Percentiles rank a stretch among this genome's conserved stretches.
Evolutionary conservation across 2,329 filamentous ascomycete genomes (phyloP).

Genomic region (Clathrospora elynae): DNA sequence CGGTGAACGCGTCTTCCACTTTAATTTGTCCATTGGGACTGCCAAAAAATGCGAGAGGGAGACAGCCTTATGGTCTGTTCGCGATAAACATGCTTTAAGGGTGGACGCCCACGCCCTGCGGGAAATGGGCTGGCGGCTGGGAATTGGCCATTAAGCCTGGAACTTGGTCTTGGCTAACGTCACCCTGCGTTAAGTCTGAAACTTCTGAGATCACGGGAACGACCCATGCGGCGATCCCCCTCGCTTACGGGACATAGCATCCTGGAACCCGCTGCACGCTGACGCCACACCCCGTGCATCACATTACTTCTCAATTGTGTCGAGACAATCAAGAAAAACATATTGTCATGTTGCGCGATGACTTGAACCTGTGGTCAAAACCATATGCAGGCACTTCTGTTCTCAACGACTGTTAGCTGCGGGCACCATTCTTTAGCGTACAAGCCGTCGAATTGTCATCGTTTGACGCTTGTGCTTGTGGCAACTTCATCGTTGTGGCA

Average conservation of each 20-base stretch:
- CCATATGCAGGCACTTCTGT: not conserved
- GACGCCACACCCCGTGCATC: slow-evolving; percentile 16
- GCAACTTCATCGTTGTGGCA: no score
- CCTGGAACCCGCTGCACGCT: slow-evolving; percentile 14
- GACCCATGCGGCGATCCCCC: slow-evolving; percentile 19
- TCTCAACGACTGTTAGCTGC: slow-evolving; percentile 1
- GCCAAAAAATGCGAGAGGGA: slow-evolving; percentile 13
- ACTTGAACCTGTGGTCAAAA: not conserved
- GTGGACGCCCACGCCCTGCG: slow-evolving; percentile 19
- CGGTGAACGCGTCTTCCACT: slow-evolving; percentile 41
- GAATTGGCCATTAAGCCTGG: slow-evolving; percentile 25
- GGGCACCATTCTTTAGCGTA: not conserved
- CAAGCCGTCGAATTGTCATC: not conserved
- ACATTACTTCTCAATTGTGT: no score
- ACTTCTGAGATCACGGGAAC: slow-evolving; percentile 1
- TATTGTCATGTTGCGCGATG: no score
- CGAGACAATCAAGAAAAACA: no score
- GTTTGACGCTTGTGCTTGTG: not conserved
- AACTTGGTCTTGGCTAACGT: slow-evolving; percentile 29
- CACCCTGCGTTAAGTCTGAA: slow-evolving; percentile 23
- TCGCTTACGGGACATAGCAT: slow-evolving; percentile 20
- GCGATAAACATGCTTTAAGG: slow-evolving; percentile 31
- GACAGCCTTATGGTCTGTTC: slow-evolving; percentile 12
- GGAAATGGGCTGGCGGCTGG: slow-evolving; percentile 19
- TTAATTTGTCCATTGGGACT: slow-evolving; percentile 41